Percentiles rank a stretch among this genome's conserved stretches.
Conservation (phyloP, 192 early-diverging fungal genomes). For the Coemansia sp. region DNA sequence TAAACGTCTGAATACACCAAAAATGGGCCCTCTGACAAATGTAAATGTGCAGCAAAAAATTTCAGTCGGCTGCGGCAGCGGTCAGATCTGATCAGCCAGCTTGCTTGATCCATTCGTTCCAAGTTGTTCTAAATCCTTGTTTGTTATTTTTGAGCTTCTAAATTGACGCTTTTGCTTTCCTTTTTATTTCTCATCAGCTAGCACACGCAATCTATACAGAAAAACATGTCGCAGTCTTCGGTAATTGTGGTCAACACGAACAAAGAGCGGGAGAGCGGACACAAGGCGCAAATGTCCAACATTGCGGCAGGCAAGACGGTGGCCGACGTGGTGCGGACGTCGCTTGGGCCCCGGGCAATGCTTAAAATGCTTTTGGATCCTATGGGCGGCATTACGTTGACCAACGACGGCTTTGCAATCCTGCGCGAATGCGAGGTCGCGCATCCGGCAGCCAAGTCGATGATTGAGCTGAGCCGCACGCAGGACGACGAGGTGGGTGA, state of each 20-base stretch:
- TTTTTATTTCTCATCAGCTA: conserved; percentile 3
- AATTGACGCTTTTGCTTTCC: neutral
- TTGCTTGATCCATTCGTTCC: neutral
- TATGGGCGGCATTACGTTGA: conserved; percentile 98
- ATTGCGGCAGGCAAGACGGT: conserved; percentile 98
- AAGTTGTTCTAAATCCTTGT: neutral
- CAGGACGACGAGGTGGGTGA: conserved; percentile 99
- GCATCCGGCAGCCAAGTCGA: conserved; percentile 99
- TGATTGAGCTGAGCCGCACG: conserved; percentile 98
- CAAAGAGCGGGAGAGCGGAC: conserved; percentile 91
- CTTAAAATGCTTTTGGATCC: conserved; percentile 99
- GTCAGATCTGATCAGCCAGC: neutral
- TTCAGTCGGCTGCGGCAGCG: neutral
- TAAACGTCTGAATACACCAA: neutral
- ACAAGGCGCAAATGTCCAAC: conserved; percentile 97
- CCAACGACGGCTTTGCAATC: conserved; percentile 99
- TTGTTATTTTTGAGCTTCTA: conserved; percentile 6
- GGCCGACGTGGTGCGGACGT: conserved; percentile 97
- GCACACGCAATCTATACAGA: neutral
- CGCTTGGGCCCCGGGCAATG: conserved; percentile 98
- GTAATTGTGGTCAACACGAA: conserved; percentile 89
- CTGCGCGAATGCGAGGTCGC: conserved; percentile 97
- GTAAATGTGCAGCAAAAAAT: neutral
- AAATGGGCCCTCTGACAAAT: neutral
- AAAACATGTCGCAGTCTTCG: conserved; percentile 62